Conservation (phyloP, 1,284 basidiomycete genomes). For the Heliocybe sulcata region DNA sequence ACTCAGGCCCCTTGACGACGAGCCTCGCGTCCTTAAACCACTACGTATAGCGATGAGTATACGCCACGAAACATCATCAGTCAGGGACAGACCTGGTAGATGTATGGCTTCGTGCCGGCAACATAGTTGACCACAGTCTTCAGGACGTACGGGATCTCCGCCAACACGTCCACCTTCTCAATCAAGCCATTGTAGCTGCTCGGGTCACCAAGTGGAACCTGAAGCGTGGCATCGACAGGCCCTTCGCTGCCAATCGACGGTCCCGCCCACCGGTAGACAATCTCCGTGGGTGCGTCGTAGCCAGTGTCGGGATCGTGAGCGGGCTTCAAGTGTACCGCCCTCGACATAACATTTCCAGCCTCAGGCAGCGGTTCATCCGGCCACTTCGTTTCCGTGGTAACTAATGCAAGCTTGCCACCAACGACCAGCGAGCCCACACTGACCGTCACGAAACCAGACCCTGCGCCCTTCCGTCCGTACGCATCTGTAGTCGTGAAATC, state of each 20-base stretch:
- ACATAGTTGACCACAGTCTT: slow-evolving; percentile 89
- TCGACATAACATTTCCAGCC: slow-evolving; percentile 48
- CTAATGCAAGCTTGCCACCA: slow-evolving; percentile 67
- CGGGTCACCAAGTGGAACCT: slow-evolving; percentile 49
- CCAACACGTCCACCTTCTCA: slow-evolving; percentile 95
- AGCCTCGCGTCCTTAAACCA: slow-evolving; percentile 78
- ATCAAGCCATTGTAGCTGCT: slow-evolving; percentile 70
- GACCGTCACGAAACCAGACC: slow-evolving; percentile 75
- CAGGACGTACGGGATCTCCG: slow-evolving; percentile 90
- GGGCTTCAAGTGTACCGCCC: slow-evolving; percentile 61
- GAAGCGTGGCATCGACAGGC: slow-evolving; percentile 45
- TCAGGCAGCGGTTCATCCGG: slow-evolving; percentile 46
- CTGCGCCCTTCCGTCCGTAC: slow-evolving; percentile 68
- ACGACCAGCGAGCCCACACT: slow-evolving; percentile 84
- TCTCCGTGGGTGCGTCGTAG: slow-evolving; percentile 69
- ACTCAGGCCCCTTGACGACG: slow-evolving; percentile 57
- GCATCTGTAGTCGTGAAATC: slow-evolving; percentile 85
- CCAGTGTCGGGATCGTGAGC: slow-evolving; percentile 70
- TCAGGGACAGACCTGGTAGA: slow-evolving; percentile 68
- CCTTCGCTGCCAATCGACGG: slow-evolving; percentile 55
- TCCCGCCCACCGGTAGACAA: slow-evolving; percentile 79
- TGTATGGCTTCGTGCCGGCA: slow-evolving; percentile 87
- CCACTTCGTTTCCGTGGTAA: slow-evolving; percentile 67
- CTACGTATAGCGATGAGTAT: slow-evolving; percentile 36
- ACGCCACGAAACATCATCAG: slow-evolving; percentile 6